Conservation (phyloP, 441 rosid genomes). For the Populus tomentosa region DNA sequence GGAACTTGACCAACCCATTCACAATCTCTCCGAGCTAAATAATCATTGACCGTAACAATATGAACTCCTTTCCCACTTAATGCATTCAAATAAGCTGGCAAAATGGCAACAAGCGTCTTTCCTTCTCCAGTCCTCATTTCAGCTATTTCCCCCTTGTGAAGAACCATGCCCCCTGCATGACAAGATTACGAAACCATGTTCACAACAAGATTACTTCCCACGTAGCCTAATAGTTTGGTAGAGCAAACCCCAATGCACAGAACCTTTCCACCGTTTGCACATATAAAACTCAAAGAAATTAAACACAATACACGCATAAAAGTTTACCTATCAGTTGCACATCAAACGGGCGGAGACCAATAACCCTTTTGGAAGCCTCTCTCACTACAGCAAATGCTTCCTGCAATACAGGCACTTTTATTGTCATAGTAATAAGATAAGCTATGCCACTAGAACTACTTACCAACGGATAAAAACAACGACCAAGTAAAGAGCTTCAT, state of each 20-base stretch:
- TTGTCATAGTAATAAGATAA: background rate
- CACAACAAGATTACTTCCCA: too few relatives aligned
- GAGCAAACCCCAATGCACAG: too few relatives aligned
- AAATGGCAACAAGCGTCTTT: slow-evolving; percentile 92
- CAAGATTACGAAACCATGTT: background rate
- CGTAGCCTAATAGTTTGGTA: too few relatives aligned
- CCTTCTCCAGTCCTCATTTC: slow-evolving; percentile 99
- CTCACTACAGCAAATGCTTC: slow-evolving; percentile 95
- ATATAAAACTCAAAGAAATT: background rate
- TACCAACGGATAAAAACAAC: too few relatives aligned
- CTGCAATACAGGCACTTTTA: slow-evolving; percentile 29
- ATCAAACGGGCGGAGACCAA: slow-evolving; percentile 90
- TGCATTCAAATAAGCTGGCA: slow-evolving; percentile 95
- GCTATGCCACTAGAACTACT: background rate
- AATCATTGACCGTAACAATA: slow-evolving; percentile 92
- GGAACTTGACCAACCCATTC: slow-evolving; percentile 99
- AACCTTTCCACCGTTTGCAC: too few relatives aligned
- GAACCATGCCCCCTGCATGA: slow-evolving; percentile 87
- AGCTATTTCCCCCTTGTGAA: slow-evolving; percentile 94
- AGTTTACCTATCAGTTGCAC: slow-evolving; percentile 78
- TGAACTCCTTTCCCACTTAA: slow-evolving; percentile 92
- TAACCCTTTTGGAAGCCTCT: slow-evolving; percentile 89
- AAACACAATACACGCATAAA: background rate
- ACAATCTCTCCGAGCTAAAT: slow-evolving; percentile 91
- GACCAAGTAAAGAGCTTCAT: too few relatives aligned